A percentile compares a stretch with the other conserved stretches of the same genome.
Conservation (phyloP, 208 protist species). For the Trypanosoma scelopori region DNA sequence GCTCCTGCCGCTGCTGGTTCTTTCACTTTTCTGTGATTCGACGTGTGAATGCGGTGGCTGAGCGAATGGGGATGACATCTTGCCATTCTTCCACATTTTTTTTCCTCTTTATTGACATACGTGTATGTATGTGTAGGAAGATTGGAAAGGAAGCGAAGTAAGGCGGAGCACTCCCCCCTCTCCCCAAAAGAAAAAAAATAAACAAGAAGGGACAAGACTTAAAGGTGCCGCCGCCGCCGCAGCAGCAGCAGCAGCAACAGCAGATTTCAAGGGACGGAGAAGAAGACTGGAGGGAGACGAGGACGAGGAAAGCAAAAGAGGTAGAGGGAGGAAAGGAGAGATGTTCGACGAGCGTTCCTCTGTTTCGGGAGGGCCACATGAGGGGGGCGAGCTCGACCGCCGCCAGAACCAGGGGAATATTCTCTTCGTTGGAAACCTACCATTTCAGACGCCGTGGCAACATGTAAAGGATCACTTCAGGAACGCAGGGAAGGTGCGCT, state of each 20-base stretch:
- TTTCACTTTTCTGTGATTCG: neutral
- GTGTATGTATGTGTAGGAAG: constrained; percentile 2
- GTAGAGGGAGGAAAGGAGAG: constrained; percentile 2
- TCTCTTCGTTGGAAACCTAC: constrained; percentile 89
- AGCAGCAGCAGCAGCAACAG: neutral
- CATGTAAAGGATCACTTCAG: constrained; percentile 89
- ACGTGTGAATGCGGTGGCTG: too few relatives aligned
- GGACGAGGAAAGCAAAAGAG: constrained; percentile 2
- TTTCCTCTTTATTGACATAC: constrained; percentile 11
- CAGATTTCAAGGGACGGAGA: constrained; percentile 11
- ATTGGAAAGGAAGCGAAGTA: neutral
- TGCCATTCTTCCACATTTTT: constrained; percentile 14
- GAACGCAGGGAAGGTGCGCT: constrained; percentile 78
- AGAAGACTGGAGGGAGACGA: constrained; percentile 8
- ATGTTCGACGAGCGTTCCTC: constrained; percentile 30
- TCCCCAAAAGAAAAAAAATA: constrained; percentile 2
- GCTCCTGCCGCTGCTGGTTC: too few relatives aligned
- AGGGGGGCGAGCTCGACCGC: constrained; percentile 21
- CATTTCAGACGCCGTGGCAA: constrained; percentile 87
- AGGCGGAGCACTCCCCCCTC: too few relatives aligned
- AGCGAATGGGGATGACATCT: neutral
- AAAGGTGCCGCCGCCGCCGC: too few relatives aligned
- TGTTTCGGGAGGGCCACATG: constrained; percentile 13
- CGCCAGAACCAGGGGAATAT: constrained; percentile 67
- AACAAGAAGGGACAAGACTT: neutral